Percentiles rank a stretch among this genome's conserved stretches.
Conservation (phyloP, 352 stramenopile species). For the Pythium dissotocum region DNA sequence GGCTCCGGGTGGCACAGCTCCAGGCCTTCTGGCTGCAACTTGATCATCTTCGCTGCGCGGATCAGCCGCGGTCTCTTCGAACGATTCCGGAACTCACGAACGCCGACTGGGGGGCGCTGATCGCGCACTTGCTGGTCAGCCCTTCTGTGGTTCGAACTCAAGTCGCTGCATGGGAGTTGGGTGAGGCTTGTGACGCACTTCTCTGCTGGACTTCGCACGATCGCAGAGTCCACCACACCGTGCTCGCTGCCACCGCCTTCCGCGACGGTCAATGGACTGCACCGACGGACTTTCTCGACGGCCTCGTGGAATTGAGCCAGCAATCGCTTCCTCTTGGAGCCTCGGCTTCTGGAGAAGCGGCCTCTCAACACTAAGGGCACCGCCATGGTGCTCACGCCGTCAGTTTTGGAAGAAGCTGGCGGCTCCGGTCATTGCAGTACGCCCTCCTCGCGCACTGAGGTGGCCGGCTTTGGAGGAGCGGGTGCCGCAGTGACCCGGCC, state of each 20-base stretch:
- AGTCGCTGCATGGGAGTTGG: not conserved
- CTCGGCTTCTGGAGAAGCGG: not conserved
- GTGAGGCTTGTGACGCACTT: not conserved
- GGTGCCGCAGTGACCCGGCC: no score
- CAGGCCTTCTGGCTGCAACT: not conserved
- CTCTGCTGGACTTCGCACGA: constrained; percentile 5
- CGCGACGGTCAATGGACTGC: not conserved
- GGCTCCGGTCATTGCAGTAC: not conserved
- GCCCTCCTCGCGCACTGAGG: not conserved
- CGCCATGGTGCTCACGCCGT: not conserved
- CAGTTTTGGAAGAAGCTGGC: not conserved
- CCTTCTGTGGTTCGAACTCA: not conserved
- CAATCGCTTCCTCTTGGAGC: not conserved
- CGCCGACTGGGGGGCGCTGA: not conserved
- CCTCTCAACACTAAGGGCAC: constrained; percentile 12
- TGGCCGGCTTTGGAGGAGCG: no score
- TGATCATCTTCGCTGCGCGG: not conserved
- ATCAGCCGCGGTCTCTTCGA: not conserved
- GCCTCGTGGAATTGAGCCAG: not conserved
- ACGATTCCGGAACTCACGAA: not conserved
- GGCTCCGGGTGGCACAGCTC: not conserved
- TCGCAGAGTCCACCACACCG: not conserved
- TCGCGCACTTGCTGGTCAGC: not conserved
- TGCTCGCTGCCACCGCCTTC: not conserved
- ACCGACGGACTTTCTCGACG: not conserved